phyloP scores from a whole-genome alignment of 176 grass and related monocot species.

The Hyparrhenia diplandra region DNA sequence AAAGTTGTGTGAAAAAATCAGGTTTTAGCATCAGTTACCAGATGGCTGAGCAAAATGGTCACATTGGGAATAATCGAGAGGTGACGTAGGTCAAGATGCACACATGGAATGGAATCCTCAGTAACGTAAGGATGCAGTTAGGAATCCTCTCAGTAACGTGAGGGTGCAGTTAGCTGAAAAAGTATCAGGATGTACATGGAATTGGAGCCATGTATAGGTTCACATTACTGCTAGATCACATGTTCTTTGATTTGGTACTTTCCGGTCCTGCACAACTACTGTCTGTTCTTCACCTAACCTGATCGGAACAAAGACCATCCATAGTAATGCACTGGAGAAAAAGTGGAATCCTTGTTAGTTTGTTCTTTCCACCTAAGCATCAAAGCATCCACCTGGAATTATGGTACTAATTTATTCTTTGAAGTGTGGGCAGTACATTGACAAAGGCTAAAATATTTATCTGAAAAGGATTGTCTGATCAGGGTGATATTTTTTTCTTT shows the following conservation, averaged over 20 bases:
- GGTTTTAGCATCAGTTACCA: not conserved
- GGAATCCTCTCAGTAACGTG: no score
- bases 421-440: not conserved
- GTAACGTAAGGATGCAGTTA: no score
- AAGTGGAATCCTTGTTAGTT: constrained; percentile 18
- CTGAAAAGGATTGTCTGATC: not conserved
- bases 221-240: not conserved
- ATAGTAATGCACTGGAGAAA: not conserved
- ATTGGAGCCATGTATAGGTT: not conserved
- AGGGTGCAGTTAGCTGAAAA: not conserved
- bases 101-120: no score
- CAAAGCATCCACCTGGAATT: not conserved
- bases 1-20: not conserved
- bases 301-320: constrained; percentile 17
- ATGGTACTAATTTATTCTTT: not conserved
- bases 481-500: not conserved
- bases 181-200: not conserved
- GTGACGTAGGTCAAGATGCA: not conserved
- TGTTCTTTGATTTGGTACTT: not conserved
- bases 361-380: not conserved
- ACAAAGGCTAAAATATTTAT: not conserved
- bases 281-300: constrained; percentile 22
- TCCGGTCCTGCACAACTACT: not conserved
- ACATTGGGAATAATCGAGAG: not conserved
- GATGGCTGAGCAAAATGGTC: not conserved